Evolutionary conservation across 2,329 filamentous ascomycete genomes (phyloP).

Genomic region (Dryadomyces quercus-mongolicae): DNA sequence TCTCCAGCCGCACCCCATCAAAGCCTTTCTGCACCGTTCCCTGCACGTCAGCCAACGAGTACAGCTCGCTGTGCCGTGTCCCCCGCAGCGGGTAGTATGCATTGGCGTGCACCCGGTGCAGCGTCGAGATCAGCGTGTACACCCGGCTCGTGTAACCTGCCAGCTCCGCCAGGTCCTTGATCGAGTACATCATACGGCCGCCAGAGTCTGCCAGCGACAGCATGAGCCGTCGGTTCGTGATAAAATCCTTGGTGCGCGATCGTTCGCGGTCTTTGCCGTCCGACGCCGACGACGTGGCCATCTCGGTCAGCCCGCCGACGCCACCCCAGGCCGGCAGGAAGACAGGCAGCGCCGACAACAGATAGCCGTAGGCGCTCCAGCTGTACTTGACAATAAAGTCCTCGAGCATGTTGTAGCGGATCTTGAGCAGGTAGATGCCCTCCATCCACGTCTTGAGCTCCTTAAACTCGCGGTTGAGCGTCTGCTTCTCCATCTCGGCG

Average conservation of each 20-base stretch:
- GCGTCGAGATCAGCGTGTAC: conserved; percentile 86
- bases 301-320: conserved; percentile 59
- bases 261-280: conserved; percentile 49
- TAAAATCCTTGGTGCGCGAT: conserved; percentile 93
- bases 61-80: conserved; percentile 61
- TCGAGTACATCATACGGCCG: conserved; percentile 98
- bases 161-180: conserved; percentile 93
- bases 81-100: conserved; percentile 62
- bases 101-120: conserved; percentile 85
- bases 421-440: conserved; percentile 93
- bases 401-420: conserved; percentile 96
- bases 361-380: conserved; percentile 95
- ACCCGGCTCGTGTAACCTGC: conserved; percentile 94
- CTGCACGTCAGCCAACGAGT: conserved; percentile 81
- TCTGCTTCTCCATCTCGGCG: conserved; percentile 86
- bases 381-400: conserved; percentile 98
- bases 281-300: conserved; percentile 17
- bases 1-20: conserved; percentile 83
- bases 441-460: conserved; percentile 97
- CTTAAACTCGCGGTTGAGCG: conserved; percentile 83
- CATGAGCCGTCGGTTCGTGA: conserved; percentile 98
- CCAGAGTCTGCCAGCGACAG: conserved; percentile 91
- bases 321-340: conserved; percentile 94
- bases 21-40: conserved; percentile 92
- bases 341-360: conserved; percentile 82